Base-by-base conservation (phyloP, 2,329 filamentous ascomycete species). In the Pseudogymnoascus sp. region DNA sequence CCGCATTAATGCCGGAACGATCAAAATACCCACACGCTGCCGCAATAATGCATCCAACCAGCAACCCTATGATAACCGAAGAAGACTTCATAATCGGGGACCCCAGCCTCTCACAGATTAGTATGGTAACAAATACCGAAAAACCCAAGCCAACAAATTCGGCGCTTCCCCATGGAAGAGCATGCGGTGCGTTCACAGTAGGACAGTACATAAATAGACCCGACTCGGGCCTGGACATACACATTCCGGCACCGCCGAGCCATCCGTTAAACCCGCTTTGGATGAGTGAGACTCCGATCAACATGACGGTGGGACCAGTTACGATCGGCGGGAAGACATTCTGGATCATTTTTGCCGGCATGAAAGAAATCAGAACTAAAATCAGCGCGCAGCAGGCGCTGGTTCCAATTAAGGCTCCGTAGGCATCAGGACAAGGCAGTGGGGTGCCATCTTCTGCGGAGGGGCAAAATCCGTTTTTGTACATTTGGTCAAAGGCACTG, bases 71-170 rank as follows among this genome's bases (percentile, higher is more conserved):
- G 44, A 93, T 84, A 34, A 53, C 46, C 4, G 46, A 53, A 53
- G 46, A 53, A 61, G 70, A 18, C 73, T 93, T 93, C 89, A 95
- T 93, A 67, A 95, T 89, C 0, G 91, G 90, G 0, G 89, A 83
- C 1, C 91, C 91, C 69, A 93, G 92, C 10, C 89, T 84, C 74
- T 95, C 90, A 72, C 89, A 90, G 11, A 93, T 72, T 65, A 95
- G 87, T 71, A 95, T 93, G 28, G 88, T 89, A 50, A 89, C 69
- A 71, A 93, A 93, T 37, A 93, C 90, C 50, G 85, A 85, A 77
- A 95, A 93, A 0, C 90, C 90, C 1, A 95, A 82, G 63, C 87
- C 90, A 4, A 95, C 84, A 68, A 89, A 91, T 74, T 95, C 88
- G 1, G 90, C 84, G 38, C 86, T 87, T 3, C 89, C 91, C 91